Evolutionary conservation across 1,284 basidiomycete genomes (phyloP), one percentile per base, ranked within the genome.

Genomic region (Ceratobasidium sp.): DNA sequence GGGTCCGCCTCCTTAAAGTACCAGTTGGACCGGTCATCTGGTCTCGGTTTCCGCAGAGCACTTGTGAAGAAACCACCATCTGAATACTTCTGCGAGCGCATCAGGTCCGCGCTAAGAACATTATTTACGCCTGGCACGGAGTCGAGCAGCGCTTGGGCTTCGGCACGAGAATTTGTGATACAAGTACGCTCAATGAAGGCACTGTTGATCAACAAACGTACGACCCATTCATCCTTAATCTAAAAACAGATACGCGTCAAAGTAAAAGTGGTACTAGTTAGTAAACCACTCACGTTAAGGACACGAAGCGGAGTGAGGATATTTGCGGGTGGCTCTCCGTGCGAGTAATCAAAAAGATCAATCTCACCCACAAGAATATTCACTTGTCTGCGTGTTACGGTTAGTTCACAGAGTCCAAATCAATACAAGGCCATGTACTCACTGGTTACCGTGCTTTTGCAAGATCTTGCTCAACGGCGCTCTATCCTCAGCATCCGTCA

Each of bases 121-220:
- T 60, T 59, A 36, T 31, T 48, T 8, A 63, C 69, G 11, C 57
- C 47, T 19, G 81, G 79, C 22, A 90, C 76, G 14, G 80, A 78
- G 67, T 86, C 80, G 50, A 93, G 85, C 48, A 86, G 80, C 0
- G 84, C 77, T 75, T 94, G 88, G 1, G 87, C 93, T 31, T 89
- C 87, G 0, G 80, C 80, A 82, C 93, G 92, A 8, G 83, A 88
- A 0, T 79, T 79, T 0, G 92, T 89, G 14, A 99, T 86, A 2
- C 95, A 83, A 1, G 87, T 88, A 17, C 87, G 85, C 82, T 99
- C 97, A 72, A 98, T 94, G 53, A 83, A 83, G 24, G 83, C 83
- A 50, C 87, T 84, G 81, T 95, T 95, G 83, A 99, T 91, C 48
- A 99, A 82, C 65, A 97, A 87, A 62, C 96, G 94, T 33, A 91